phyloP scores from a whole-genome alignment of 805 yeast genomes.

The Clavispora fructus region DNA sequence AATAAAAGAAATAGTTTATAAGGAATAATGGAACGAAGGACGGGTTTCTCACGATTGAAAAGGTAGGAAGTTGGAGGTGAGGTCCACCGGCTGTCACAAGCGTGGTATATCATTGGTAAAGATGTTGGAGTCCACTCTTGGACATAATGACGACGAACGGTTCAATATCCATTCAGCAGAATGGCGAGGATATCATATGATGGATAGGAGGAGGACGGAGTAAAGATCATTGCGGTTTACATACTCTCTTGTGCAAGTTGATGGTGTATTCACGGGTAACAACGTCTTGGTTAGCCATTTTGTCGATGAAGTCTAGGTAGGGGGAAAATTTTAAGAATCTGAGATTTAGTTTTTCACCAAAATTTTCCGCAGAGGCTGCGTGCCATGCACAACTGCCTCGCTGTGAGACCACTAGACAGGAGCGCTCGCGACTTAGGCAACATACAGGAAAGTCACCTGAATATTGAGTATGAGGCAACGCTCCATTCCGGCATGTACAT shows the following conservation, averaged over 20 bases:
- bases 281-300: conserved; percentile 94
- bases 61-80: background rate
- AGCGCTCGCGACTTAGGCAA: background rate
- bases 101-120: background rate
- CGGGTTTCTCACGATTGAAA: too few species aligned
- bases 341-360: conserved; percentile 12
- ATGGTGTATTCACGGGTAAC: conserved; percentile 99
- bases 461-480: background rate
- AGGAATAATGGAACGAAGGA: too few species aligned
- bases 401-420: background rate
- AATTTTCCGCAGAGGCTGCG: conserved; percentile 14
- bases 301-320: conserved; percentile 22
- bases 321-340: conserved; percentile 2
- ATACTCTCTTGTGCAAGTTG: conserved; percentile 98
- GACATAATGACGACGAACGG: background rate
- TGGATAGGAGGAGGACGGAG: background rate
- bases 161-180: background rate
- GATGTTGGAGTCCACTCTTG: background rate
- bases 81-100: background rate
- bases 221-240: conserved; percentile 28
- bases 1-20: background rate
- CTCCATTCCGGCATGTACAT: background rate
- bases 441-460: background rate
- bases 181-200: background rate
- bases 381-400: conserved; percentile 6